Conservation (phyloP, 208 protist genomes). For the Sergeia podlipaevii region DNA sequence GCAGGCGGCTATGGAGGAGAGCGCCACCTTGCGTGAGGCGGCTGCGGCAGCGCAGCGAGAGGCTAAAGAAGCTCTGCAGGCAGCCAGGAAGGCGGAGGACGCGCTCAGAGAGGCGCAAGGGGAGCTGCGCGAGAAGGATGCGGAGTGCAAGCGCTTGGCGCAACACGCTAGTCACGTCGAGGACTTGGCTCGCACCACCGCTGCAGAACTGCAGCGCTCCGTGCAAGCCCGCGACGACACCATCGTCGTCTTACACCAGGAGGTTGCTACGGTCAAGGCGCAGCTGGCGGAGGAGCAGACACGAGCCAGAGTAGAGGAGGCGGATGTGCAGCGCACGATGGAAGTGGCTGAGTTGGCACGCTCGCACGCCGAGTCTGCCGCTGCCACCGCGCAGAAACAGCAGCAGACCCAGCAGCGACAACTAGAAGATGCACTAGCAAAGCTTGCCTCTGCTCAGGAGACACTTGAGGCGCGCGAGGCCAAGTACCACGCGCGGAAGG, state of each 20-base stretch:
- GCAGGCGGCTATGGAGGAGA: conserved; percentile 3
- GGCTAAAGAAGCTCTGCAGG: not conserved
- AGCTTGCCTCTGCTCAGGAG: conserved; percentile 19
- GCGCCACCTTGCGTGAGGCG: conserved; percentile 1
- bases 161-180: conserved; percentile 61
- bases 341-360: conserved; percentile 17
- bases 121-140: conserved; percentile 25
- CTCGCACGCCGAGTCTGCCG: conserved; percentile 12
- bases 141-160: conserved; percentile 31
- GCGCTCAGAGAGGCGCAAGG: conserved; percentile 2
- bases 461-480: conserved; percentile 24
- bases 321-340: conserved; percentile 20
- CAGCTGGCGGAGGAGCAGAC: conserved; percentile 41
- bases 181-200: conserved; percentile 33
- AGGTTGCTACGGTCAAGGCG: conserved; percentile 31
- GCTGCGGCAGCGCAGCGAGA: conserved; percentile 23
- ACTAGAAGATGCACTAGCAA: conserved; percentile 8
- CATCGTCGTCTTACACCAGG: conserved; percentile 41
- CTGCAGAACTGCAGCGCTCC: conserved; percentile 40
- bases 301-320: conserved; percentile 18
- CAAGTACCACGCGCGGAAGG: conserved; percentile 37
- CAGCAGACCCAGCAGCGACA: conserved; percentile 16
- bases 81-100: conserved; percentile 1
- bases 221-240: conserved; percentile 33
- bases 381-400: conserved; percentile 8